Conservation (phyloP, 1,284 basidiomycete species). For the Irpex rosettiformis region DNA sequence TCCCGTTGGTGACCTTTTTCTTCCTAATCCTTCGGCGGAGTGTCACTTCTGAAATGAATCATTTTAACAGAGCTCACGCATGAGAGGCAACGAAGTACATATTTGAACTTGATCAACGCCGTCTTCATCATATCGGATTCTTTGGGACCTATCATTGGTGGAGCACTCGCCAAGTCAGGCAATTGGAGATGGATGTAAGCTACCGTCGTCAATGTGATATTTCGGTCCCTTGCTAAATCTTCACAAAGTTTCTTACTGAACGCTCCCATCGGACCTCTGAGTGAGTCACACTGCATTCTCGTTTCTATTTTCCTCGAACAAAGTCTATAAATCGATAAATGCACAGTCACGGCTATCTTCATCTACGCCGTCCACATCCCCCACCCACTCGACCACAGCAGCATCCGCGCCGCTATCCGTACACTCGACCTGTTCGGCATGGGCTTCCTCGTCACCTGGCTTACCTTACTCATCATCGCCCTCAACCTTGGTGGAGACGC, state of each 20-base stretch:
- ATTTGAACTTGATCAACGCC: slow-evolving; percentile 32
- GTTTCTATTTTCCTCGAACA: too few relatives aligned
- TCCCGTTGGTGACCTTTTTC: slow-evolving; percentile 24
- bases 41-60: too few relatives aligned
- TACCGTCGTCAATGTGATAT: background rate
- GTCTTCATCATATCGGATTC: slow-evolving; percentile 31
- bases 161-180: slow-evolving; percentile 28
- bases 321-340: background rate
- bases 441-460: slow-evolving; percentile 15
- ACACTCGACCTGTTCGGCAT: slow-evolving; percentile 26
- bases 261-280: slow-evolving; percentile 30
- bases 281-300: slow-evolving; percentile 20
- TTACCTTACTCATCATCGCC: slow-evolving; percentile 30
- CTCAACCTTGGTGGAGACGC: slow-evolving; percentile 32
- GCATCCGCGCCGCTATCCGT: slow-evolving; percentile 19
- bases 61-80: slow-evolving; percentile 27
- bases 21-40: too few relatives aligned
- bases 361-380: slow-evolving; percentile 23
- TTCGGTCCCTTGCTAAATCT: background rate
- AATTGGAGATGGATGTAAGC: slow-evolving; percentile 35
- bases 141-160: slow-evolving; percentile 31
- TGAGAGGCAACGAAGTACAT: slow-evolving; percentile 31
- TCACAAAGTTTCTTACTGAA: slow-evolving; percentile 29
- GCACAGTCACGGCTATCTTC: slow-evolving; percentile 28
- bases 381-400: slow-evolving; percentile 13